Conservation (phyloP, 805 yeast species). For the Barnettozyma pratensis region DNA sequence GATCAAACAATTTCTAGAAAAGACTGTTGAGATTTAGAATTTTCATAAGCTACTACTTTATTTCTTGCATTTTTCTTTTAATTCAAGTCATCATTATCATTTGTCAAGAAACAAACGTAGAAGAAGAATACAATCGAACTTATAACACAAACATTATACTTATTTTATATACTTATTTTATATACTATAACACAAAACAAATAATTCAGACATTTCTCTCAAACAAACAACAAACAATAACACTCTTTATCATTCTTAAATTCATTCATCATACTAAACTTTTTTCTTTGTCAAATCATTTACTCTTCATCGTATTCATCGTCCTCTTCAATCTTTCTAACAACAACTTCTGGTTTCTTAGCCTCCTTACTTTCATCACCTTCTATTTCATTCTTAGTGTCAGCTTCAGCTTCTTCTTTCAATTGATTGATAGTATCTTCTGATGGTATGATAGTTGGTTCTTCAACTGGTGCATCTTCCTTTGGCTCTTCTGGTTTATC, state of each 20-base stretch:
- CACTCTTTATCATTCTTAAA: too few species aligned
- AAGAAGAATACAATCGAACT: too few species aligned
- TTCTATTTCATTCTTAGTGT: constrained; percentile 24
- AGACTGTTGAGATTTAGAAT: constrained; percentile 30
- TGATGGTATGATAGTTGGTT: not conserved
- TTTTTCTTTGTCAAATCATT: too few species aligned
- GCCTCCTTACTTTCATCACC: constrained; percentile 29
- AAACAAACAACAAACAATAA: too few species aligned
- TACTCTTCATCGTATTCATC: constrained; percentile 34
- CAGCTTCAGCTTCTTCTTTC: constrained; percentile 13
- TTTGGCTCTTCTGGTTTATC: not conserved
- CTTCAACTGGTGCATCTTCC: not conserved
- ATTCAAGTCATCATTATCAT: too few species aligned
- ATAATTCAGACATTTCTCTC: not conserved
- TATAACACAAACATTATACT: too few species aligned
- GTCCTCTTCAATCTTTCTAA: constrained; percentile 36
- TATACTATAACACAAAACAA: constrained; percentile 1
- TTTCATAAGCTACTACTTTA: not conserved
- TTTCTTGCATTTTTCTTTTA: too few species aligned
- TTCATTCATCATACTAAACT: too few species aligned
- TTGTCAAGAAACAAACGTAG: too few species aligned
- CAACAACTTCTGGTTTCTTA: constrained; percentile 32
- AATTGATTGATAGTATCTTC: constrained; percentile 20
- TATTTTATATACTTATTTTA: not conserved
- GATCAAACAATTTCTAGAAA: constrained; percentile 55